phyloP scores from a whole-genome alignment of 2,329 filamentous ascomycete species.

The Claviceps capensis region DNA sequence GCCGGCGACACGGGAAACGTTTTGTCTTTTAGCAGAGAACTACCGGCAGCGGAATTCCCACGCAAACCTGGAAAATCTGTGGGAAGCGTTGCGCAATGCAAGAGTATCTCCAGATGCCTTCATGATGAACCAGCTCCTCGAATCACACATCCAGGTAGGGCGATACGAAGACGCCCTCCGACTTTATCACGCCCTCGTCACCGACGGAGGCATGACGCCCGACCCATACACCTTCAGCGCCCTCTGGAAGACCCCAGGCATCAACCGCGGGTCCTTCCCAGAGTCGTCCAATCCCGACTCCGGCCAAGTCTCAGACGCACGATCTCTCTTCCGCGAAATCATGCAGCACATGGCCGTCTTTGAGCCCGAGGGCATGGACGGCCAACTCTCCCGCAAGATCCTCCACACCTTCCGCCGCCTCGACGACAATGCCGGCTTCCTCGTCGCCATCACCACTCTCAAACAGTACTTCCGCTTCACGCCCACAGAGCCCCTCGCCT shows the following conservation, averaged over 20 bases:
- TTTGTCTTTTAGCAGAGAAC: constrained; percentile 59
- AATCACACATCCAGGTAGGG: constrained; percentile 48
- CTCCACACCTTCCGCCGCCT: constrained; percentile 37
- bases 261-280: constrained; percentile 25
- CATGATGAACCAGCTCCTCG: constrained; percentile 68
- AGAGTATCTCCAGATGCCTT: constrained; percentile 56
- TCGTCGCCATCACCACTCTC: constrained; percentile 31
- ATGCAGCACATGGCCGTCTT: constrained; percentile 35
- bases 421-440: constrained; percentile 28
- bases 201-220: constrained; percentile 35
- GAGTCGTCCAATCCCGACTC: background rate
- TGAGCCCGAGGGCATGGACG: constrained; percentile 27
- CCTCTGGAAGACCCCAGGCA: constrained; percentile 46
- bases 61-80: constrained; percentile 43
- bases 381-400: constrained; percentile 34
- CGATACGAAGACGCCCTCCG: constrained; percentile 38
- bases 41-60: constrained; percentile 51
- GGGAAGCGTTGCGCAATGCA: constrained; percentile 46
- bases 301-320: constrained; percentile 20
- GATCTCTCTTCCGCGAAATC: constrained; percentile 33
- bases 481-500: constrained; percentile 30
- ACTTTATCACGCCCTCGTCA: constrained; percentile 41
- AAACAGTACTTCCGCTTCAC: constrained; percentile 29
- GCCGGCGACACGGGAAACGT: constrained; percentile 62
- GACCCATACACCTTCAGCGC: constrained; percentile 57